These are phyloP conservation scores for Acacia confusa DNA, from an alignment of 306 rosid genomes.

Conservation along the genomic window DNA sequence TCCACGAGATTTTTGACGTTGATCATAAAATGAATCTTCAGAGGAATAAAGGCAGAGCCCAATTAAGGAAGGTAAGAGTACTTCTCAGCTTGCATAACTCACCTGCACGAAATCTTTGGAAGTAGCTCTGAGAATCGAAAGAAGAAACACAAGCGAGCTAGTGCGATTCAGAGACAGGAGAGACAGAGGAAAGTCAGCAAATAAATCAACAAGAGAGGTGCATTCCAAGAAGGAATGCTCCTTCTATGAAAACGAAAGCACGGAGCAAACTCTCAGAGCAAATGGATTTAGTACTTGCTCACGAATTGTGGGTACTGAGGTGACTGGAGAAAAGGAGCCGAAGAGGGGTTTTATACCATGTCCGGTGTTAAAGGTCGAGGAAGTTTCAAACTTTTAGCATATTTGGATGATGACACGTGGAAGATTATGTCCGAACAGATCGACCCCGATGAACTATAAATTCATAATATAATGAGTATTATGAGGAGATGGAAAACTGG, in stretches of 20 bases:
- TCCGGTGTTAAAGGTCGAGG: conserved; percentile 38
- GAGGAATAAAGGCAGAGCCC: neutral
- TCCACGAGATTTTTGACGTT: neutral
- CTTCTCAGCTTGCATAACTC: neutral
- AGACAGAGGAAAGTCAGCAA: neutral
- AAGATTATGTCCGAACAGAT: neutral
- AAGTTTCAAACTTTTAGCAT: conserved; percentile 3
- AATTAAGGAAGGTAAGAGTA: neutral
- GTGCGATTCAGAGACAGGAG: neutral
- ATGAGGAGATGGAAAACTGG: neutral
- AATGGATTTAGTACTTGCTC: neutral
- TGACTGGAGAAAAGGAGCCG: neutral
- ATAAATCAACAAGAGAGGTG: neutral
- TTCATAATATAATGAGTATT: neutral
- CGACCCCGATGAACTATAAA: neutral
- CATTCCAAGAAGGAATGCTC: conserved; percentile 43
- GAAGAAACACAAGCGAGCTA: neutral
- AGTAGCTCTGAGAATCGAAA: neutral
- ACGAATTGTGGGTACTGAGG: neutral
- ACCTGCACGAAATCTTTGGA: neutral
- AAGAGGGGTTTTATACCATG: conserved; percentile 36
- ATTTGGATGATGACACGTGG: conserved; percentile 45
- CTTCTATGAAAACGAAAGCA: conserved; percentile 8
- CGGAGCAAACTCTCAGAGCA: neutral
- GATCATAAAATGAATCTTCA: neutral